These are phyloP conservation scores for Magnolia kwangsiensis DNA, from an alignment of 164 flowering plant genomes.

Conservation along the genomic window DNA sequence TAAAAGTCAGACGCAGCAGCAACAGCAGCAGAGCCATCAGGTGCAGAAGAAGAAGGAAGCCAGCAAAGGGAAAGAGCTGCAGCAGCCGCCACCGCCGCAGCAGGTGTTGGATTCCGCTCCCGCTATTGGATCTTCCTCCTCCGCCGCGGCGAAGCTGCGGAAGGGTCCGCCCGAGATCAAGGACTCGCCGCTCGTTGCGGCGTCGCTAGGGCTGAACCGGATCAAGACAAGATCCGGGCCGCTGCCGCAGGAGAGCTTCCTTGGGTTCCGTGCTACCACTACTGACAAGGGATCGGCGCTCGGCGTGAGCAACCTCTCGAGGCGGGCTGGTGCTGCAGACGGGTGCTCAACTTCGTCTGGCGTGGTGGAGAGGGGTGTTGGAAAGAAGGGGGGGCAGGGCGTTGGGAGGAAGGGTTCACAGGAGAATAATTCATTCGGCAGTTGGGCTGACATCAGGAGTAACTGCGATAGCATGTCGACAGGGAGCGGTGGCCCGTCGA, in stretches of 20 bases:
- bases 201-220: constrained; percentile 81
- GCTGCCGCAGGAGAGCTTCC: constrained; percentile 91
- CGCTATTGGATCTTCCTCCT: constrained; percentile 3
- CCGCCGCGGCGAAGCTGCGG: neutral
- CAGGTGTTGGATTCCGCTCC: constrained; percentile 3
- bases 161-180: constrained; percentile 20
- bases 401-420: constrained; percentile 4
- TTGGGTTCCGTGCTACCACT: constrained; percentile 21
- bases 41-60: constrained; percentile 34
- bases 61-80: constrained; percentile 25
- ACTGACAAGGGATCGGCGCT: constrained; percentile 9
- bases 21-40: constrained; percentile 7
- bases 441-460: constrained; percentile 37
- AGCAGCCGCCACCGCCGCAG: neutral
- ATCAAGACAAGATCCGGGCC: constrained; percentile 98
- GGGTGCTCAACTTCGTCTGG: constrained; percentile 8
- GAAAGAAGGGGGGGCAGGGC: constrained; percentile 1
- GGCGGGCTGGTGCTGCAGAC: neutral
- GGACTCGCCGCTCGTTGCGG: constrained; percentile 74
- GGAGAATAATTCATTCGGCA: constrained; percentile 19
- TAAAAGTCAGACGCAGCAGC: constrained; percentile 5
- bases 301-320: constrained; percentile 11
- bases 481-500: constrained; percentile 38
- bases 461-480: constrained; percentile 48
- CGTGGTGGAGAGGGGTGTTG: neutral